Conservation (phyloP, 257 asterid species). For the Przewalskia tangutica region DNA sequence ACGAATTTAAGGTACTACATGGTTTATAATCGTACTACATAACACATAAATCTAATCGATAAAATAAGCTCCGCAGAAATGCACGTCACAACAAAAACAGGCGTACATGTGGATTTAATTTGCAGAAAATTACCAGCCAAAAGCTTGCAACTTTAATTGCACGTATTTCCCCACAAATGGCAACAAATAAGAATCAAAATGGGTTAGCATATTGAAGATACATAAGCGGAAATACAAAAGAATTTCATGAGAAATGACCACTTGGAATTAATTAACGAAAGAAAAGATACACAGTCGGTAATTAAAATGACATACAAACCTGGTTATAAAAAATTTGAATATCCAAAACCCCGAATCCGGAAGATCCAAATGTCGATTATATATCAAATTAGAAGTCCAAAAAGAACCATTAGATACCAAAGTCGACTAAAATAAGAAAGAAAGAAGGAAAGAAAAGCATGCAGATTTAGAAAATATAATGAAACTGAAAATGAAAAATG, state of each 20-base stretch:
- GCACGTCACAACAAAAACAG: not conserved
- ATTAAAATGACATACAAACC: not conserved
- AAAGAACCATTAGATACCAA: not conserved
- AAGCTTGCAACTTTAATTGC: not conserved
- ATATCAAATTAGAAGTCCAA: not conserved
- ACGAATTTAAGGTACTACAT: not conserved
- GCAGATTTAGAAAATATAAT: constrained; percentile 12
- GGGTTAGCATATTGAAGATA: not conserved
- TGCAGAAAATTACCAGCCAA: not conserved
- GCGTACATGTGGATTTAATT: too few relatives aligned
- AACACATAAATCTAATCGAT: not conserved
- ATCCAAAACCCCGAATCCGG: not conserved
- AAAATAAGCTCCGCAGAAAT: not conserved
- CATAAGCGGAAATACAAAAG: not conserved
- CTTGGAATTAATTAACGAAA: too few relatives aligned
- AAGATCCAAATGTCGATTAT: not conserved
- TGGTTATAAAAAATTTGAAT: not conserved
- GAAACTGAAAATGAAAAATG: not conserved
- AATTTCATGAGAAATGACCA: not conserved
- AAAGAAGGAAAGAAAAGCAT: not conserved
- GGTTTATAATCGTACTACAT: not conserved
- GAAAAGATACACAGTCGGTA: not conserved
- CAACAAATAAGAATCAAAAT: not conserved
- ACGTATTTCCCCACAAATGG: not conserved
- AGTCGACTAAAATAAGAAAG: not conserved